These are phyloP conservation scores for Metarhizium guizhouense DNA, from an alignment of 2,329 filamentous ascomycete species.

Conservation along the genomic window DNA sequence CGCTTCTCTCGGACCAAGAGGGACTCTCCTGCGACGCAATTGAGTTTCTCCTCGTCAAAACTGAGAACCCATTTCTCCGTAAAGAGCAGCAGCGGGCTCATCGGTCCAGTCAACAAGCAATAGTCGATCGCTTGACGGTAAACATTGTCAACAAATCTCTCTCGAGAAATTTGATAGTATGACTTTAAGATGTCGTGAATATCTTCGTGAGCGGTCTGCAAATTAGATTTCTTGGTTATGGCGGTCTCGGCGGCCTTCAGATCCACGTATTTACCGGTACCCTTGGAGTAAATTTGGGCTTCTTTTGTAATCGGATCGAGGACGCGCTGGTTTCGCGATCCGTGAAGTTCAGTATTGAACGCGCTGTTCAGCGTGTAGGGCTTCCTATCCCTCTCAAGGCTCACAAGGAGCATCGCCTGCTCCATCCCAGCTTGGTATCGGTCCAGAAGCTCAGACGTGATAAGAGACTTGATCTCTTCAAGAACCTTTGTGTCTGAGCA, in stretches of 20 bases:
- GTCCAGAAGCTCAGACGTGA: constrained; percentile 35
- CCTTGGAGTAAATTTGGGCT: too few species aligned
- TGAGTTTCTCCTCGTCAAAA: neutral
- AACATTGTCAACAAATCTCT: constrained; percentile 55
- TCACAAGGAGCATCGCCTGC: constrained; percentile 41
- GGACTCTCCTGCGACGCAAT: constrained; percentile 1
- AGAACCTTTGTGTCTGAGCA: constrained; percentile 36
- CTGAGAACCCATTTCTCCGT: constrained; percentile 2
- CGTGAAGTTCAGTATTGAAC: constrained; percentile 34
- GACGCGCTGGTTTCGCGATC: constrained; percentile 11
- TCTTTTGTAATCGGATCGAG: neutral
- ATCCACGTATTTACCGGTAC: too few species aligned
- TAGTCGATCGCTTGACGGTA: constrained; percentile 39
- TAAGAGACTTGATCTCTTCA: constrained; percentile 30
- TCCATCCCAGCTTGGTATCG: constrained; percentile 39
- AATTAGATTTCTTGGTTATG: too few species aligned
- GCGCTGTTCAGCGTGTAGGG: constrained; percentile 43
- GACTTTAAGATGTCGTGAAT: constrained; percentile 51
- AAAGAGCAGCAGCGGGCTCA: constrained; percentile 2
- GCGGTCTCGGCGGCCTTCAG: too few species aligned
- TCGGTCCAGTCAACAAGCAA: constrained; percentile 2
- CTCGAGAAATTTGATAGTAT: constrained; percentile 53
- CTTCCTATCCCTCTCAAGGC: constrained; percentile 36
- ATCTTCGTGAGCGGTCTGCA: constrained; percentile 33
- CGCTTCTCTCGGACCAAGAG: neutral